These are phyloP conservation scores for Ceraceosorus guamensis DNA, from an alignment of 1,284 basidiomycete species.

Conservation along the genomic window DNA sequence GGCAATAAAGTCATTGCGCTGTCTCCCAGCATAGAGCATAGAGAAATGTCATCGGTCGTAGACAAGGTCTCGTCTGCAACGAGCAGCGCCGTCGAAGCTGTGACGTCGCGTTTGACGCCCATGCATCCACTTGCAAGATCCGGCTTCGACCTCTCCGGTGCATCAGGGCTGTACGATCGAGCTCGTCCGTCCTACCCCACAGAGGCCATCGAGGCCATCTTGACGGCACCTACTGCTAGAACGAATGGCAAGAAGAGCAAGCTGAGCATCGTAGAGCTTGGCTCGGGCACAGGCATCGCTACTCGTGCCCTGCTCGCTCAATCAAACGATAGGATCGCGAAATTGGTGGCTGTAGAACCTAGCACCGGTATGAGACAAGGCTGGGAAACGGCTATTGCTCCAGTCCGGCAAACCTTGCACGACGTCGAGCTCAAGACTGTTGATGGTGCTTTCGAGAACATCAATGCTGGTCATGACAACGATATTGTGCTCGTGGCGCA, in stretches of 20 bases:
- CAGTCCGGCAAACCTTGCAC: constrained; percentile 10
- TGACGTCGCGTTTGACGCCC: not conserved
- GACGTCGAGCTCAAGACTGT: constrained; percentile 16
- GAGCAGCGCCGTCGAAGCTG: too few species aligned
- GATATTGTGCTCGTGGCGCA: constrained; percentile 40
- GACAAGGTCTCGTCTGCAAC: too few species aligned
- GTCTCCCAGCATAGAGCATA: too few species aligned
- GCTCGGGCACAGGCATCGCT: constrained; percentile 40
- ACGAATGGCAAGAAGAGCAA: constrained; percentile 9
- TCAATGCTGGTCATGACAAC: constrained; percentile 19
- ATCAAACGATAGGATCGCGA: constrained; percentile 10
- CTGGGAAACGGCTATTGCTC: constrained; percentile 20
- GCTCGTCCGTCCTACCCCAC: constrained; percentile 4
- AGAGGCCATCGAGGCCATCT: not conserved
- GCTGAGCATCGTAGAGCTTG: constrained; percentile 30
- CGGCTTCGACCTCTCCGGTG: constrained; percentile 10
- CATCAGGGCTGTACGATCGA: constrained; percentile 10
- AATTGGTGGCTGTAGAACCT: constrained; percentile 24
- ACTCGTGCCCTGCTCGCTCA: constrained; percentile 30
- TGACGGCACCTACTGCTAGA: not conserved
- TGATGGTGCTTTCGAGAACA: constrained; percentile 35
- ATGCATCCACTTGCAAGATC: not conserved
- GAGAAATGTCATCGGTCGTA: too few species aligned
- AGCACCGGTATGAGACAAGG: constrained; percentile 35
- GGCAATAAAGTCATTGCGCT: too few species aligned